These are phyloP conservation scores for Colletotrichum ledebouriae DNA, from an alignment of 2,329 filamentous ascomycete species.

Conservation along the genomic window DNA sequence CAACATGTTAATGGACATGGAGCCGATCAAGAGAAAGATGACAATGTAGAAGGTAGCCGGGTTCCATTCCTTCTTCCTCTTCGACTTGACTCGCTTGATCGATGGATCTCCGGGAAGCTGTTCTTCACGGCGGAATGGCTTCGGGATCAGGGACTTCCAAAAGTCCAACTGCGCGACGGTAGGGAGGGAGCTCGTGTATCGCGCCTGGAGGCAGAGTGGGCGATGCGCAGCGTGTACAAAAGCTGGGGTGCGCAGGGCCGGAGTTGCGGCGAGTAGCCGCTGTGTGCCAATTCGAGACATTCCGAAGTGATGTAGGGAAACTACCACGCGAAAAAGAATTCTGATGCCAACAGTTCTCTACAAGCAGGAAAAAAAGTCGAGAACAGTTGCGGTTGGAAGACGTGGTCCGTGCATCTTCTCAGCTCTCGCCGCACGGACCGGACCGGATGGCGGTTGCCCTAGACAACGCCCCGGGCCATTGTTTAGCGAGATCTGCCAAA, in stretches of 20 bases:
- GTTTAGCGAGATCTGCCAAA: conserved; percentile 43
- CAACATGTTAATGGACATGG: conserved; percentile 95
- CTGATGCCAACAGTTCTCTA: not conserved
- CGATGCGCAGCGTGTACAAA: conserved; percentile 21
- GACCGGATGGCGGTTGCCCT: conserved; percentile 33
- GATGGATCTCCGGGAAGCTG: conserved; percentile 49
- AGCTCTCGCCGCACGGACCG: conserved; percentile 23
- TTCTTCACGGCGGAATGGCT: conserved; percentile 67
- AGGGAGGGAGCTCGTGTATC: conserved; percentile 58
- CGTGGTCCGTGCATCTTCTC: conserved; percentile 29
- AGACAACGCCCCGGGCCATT: conserved; percentile 39
- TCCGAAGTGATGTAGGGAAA: not conserved
- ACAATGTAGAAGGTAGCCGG: conserved; percentile 86
- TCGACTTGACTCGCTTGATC: conserved; percentile 52
- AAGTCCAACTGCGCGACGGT: conserved; percentile 70
- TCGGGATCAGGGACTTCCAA: conserved; percentile 79
- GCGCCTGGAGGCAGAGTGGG: conserved; percentile 37
- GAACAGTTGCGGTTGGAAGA: not conserved
- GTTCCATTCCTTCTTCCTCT: conserved; percentile 77
- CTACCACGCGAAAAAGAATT: not conserved
- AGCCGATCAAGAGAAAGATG: conserved; percentile 90
- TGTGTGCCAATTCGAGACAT: conserved; percentile 31
- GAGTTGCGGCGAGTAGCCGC: conserved; percentile 27
- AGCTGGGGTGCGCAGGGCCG: conserved; percentile 10
- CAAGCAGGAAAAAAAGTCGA: conserved; percentile 7